Base-by-base conservation (phyloP, 2,329 filamentous ascomycete genomes). In the Thielaviopsis punctulata region DNA sequence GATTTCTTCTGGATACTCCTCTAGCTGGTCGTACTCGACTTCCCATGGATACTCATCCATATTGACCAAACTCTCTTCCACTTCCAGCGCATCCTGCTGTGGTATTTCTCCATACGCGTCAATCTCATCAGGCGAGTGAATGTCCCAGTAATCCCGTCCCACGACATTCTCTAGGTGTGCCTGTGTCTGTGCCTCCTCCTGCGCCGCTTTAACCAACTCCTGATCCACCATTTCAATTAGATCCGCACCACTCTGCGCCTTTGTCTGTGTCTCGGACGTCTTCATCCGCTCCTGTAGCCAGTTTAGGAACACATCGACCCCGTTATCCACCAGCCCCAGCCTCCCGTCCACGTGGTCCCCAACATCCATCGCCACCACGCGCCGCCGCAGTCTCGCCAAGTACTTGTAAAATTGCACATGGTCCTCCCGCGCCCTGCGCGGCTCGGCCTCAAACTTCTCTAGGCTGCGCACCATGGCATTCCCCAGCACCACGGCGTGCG, bases 381-480 rank as follows among this genome's bases (percentile, higher is more conserved):
- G 36, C n/a, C 24, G 25, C 24, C 39, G 36, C 2, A 41, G 13
- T 22, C 36, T 15, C 13, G 24, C 18, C 24, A 51, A 13, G 52
- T 53, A 7, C 49, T 47, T 48, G 18, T 27, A 45, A 33, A 49
- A 52, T 5, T 47, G n/a, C 23, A 49, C 22, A 33, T 12, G 46
- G 46, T 51, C 39, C 44, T 48, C 12, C 15, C 43, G 10, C 21
- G 24, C 21, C 24, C 39, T 54, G 66, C 65, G 66, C 22, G 65
- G 61, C 52, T 58, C 60, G 36, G 59, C 65, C 18, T 50, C 54
- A 61, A 65, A 13, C 57, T 66, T 44, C 53, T 67, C 39, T 56
- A 62, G 44, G 62, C 62, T 24, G 64, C 67, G 41, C 58, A 60
- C 30, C 57, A 61, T 47, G 25, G 45, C 15, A 9, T 45, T 27